Evolutionary conservation across 148 eudicot genomes (phyloP), one percentile per base, ranked within the genome.

Genomic region (Beta vulgaris): DNA sequence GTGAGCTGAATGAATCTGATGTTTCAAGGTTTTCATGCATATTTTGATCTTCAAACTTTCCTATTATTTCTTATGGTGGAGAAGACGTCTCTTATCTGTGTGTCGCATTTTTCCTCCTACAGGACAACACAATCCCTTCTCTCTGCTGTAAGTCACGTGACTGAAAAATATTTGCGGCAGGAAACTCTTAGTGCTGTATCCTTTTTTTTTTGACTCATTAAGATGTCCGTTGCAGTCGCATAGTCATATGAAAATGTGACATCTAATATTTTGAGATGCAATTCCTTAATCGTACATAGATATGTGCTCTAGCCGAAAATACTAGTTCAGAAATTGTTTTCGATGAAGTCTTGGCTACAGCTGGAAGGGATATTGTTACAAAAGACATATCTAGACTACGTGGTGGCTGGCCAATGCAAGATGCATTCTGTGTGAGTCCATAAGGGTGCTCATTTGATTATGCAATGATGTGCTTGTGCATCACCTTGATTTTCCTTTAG

Each of bases 381-480:
- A 95, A 95, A 83, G 99, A 95, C 85, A 85, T 95, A 82, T 92
- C 96, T 78, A 92, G 99, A 74, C 67, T 95, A 67, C 97, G 90
- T 75, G 99, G 99, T 75, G 99, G 99, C 64, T 95, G 99, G 99
- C 93, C 99, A 71, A 86, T 95, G 88, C 99, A 95, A 81, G 97
- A 95, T 78, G 93, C 91, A 55, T 95, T 95, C 74, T 88, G 88
- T 85, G 99, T 95, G 75, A 87, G 99, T 83, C 51, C 46, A 76
- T 7, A 73, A 18, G 48, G 1, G 61, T 78, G 37, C 4, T 63
- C 65, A 29, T 53, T n/a, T 46, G 32, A 35, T 74, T 48, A 31
- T 68, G 34, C 3, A 42, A 40, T 42, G 4, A 25, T 65, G 58
- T 78, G 34, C 43, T 37, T 78, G 61, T 12, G 6, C 57, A 59